Conservation (phyloP, 345 rosid species). For the Ceriops tagal region DNA sequence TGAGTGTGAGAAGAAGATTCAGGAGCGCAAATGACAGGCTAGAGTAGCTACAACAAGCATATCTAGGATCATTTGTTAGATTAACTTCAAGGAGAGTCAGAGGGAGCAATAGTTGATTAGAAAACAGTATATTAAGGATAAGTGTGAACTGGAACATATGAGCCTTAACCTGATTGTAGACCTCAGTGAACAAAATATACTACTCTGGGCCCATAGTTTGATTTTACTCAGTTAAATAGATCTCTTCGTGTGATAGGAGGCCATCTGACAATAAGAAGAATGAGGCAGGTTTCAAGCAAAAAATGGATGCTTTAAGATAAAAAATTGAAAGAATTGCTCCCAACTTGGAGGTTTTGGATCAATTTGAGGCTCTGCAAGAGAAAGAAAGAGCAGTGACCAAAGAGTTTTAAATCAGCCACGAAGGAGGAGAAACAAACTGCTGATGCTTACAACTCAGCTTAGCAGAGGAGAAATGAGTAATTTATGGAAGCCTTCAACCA, state of each 20-base stretch:
- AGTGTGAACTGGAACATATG: slow-evolving; percentile 79
- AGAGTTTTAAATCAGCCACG: slow-evolving; percentile 76
- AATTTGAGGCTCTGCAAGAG: slow-evolving; percentile 75
- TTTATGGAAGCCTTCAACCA: slow-evolving; percentile 96
- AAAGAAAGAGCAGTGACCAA: slow-evolving; percentile 75
- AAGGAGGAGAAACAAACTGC: slow-evolving; percentile 83
- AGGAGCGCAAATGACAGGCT: slow-evolving; percentile 79
- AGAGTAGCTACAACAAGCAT: slow-evolving; percentile 73
- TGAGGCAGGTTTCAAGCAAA: slow-evolving; percentile 65
- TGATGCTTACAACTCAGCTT: slow-evolving; percentile 66
- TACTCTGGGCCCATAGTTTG: slow-evolving; percentile 52
- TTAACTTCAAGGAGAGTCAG: slow-evolving; percentile 72
- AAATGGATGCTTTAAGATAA: slow-evolving; percentile 57
- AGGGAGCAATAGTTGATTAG: slow-evolving; percentile 59
- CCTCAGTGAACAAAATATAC: slow-evolving; percentile 63
- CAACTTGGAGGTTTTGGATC: slow-evolving; percentile 88
- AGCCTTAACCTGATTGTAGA: slow-evolving; percentile 60
- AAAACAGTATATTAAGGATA: slow-evolving; percentile 71
- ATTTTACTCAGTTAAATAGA: slow-evolving; percentile 74
- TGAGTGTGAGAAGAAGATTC: slow-evolving; percentile 81
- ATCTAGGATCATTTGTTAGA: slow-evolving; percentile 73
- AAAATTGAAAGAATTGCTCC: slow-evolving; percentile 94
- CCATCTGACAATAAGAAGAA: slow-evolving; percentile 70
- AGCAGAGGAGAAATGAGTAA: slow-evolving; percentile 73
- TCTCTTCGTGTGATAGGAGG: slow-evolving; percentile 63